A percentile compares a stretch with the other conserved stretches of the same genome.
Evolutionary conservation across 2,329 filamentous ascomycete species (phyloP).

Genomic region (Diplodia mutila): DNA sequence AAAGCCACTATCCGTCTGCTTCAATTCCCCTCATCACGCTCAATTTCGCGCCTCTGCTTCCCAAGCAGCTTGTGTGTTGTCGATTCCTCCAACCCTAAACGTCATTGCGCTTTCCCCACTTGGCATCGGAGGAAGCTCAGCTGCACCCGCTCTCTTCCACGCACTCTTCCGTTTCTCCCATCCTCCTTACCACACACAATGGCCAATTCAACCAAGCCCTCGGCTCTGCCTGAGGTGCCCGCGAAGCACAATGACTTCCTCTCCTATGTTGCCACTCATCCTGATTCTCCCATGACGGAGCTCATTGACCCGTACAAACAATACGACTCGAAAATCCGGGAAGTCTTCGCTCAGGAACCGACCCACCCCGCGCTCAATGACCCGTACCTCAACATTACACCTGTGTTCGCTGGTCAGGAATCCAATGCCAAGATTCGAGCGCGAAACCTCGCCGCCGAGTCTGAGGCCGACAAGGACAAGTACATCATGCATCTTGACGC

Average conservation of each 20-base stretch:
- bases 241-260: constrained; percentile 48
- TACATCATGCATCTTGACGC: constrained; percentile 72
- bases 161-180: neutral
- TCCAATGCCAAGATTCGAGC: constrained; percentile 64
- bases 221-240: constrained; percentile 42
- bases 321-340: constrained; percentile 69
- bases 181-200: neutral
- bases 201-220: neutral
- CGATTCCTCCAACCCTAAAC: neutral
- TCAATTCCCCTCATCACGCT: constrained; percentile 1
- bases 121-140: neutral
- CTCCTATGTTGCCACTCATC: constrained; percentile 59
- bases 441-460: constrained; percentile 62
- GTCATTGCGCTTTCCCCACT: neutral
- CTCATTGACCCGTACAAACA: constrained; percentile 68
- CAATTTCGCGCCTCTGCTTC: neutral
- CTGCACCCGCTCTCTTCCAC: neutral
- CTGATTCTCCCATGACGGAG: constrained; percentile 58
- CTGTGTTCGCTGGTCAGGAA: constrained; percentile 63
- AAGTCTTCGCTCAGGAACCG: constrained; percentile 70
- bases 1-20: neutral
- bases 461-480: constrained; percentile 61
- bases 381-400: constrained; percentile 65
- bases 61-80: neutral
- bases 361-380: constrained; percentile 61